These are phyloP conservation scores for Fusarium oxysporum DNA, from an alignment of 2,329 filamentous ascomycete species.

Conservation along the genomic window DNA sequence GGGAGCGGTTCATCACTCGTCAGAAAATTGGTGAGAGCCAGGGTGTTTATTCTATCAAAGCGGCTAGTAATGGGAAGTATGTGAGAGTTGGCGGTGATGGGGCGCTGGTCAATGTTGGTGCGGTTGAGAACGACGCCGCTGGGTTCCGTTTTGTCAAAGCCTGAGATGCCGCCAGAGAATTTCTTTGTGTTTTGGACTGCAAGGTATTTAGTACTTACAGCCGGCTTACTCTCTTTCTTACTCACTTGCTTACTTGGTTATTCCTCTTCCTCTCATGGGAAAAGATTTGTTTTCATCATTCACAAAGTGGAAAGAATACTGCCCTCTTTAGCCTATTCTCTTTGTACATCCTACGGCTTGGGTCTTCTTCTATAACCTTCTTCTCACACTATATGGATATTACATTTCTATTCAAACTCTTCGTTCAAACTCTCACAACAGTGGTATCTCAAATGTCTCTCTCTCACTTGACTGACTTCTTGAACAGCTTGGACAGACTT, in stretches of 20 bases:
- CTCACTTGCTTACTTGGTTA: fast-evolving
- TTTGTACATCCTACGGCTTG: no score
- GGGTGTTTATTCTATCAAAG: background rate
- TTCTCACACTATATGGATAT: no score
- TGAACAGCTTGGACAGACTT: background rate
- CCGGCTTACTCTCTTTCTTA: fast-evolving
- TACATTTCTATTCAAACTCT: background rate
- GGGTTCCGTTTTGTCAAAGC: background rate
- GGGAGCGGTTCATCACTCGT: background rate
- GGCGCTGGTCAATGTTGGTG: background rate
- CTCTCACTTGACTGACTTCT: background rate
- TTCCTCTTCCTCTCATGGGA: background rate
- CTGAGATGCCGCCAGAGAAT: background rate
- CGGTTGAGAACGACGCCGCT: background rate
- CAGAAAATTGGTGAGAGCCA: background rate
- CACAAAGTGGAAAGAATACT: fast-evolving
- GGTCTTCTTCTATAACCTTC: background rate
- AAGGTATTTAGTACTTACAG: fast-evolving
- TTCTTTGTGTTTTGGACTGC: background rate
- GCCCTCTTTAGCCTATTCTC: no score
- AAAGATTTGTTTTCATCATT: background rate
- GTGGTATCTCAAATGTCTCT: no score
- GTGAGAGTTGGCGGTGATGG: background rate
- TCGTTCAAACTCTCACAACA: background rate
- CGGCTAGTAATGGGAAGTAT: background rate